A percentile compares a stretch with the other conserved stretches of the same genome.
These are phyloP conservation scores for Gonapodya prolifera DNA, from an alignment of 192 early-diverging fungal species.

Conservation along the genomic window DNA sequence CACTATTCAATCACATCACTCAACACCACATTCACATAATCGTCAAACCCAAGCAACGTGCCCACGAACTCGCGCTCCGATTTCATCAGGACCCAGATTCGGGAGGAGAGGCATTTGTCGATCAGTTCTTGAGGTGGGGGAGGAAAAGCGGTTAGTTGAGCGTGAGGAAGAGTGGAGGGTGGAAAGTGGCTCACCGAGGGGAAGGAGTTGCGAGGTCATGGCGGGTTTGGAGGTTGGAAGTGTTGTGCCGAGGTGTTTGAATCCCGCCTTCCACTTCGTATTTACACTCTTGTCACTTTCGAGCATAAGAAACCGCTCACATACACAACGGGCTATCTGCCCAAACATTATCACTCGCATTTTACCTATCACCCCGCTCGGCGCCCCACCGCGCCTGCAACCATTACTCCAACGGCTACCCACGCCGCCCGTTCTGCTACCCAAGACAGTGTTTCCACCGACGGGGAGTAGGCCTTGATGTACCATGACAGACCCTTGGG, in stretches of 20 bases:
- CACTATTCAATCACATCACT: conserved; percentile 93
- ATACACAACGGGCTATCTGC: no score
- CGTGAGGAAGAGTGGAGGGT: conserved; percentile 5
- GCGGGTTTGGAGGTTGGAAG: no score
- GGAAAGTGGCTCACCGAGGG: conserved; percentile 21
- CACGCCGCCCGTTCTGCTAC: no score
- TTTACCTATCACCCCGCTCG: no score
- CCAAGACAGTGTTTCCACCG: no score
- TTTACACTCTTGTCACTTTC: no score
- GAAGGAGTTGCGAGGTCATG: conserved; percentile 33
- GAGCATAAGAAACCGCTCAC: no score
- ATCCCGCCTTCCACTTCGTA: no score
- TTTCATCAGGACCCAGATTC: conserved; percentile 98
- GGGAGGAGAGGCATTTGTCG: conserved; percentile 94
- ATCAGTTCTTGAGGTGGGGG: conserved; percentile 71
- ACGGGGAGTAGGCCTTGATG: neutral
- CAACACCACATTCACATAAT: conserved; percentile 98
- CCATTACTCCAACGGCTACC: no score
- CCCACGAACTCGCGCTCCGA: conserved; percentile 93
- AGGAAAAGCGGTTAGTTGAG: neutral
- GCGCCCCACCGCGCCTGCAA: no score
- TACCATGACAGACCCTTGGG: neutral
- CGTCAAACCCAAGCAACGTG: conserved; percentile 93
- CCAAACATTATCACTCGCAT: no score
- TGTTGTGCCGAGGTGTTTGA: no score